Evolutionary conservation across 1,284 basidiomycete genomes (phyloP).

Genomic region (Porogramme epimiltina): DNA sequence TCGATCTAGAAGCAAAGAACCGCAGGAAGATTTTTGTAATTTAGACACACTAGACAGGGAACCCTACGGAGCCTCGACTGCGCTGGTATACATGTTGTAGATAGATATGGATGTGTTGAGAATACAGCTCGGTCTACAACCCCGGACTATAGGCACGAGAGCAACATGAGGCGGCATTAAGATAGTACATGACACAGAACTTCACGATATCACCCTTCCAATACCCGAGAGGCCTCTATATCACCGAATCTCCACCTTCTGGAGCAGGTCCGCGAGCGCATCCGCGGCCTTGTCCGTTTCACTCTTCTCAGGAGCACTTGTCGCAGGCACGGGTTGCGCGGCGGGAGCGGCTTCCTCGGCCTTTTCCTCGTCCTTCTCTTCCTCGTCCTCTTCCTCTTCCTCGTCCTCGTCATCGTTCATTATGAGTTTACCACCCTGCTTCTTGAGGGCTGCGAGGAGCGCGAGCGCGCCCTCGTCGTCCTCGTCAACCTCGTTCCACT

Average conservation of each 20-base stretch:
- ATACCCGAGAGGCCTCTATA: constrained; percentile 1
- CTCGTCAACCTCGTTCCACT: constrained; percentile 86
- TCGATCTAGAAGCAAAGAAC: constrained; percentile 5
- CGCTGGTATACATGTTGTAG: constrained; percentile 23
- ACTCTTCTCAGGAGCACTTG: constrained; percentile 19
- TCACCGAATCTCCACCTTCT: constrained; percentile 49
- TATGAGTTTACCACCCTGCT: constrained; percentile 65
- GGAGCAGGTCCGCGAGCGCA: constrained; percentile 62
- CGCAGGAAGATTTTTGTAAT: too few relatives aligned
- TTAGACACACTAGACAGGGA: not conserved
- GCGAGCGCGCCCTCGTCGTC: constrained; percentile 71
- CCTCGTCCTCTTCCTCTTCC: constrained; percentile 78
- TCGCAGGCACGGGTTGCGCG: too few relatives aligned
- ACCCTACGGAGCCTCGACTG: constrained; percentile 4
- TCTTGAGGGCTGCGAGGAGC: constrained; percentile 65
- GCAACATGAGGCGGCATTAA: constrained; percentile 7
- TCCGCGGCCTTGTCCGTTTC: constrained; percentile 44
- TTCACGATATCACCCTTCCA: constrained; percentile 7
- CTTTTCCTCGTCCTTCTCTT: constrained; percentile 49
- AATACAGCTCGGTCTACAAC: constrained; percentile 10
- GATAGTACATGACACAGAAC: constrained; percentile 18
- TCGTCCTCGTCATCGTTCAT: constrained; percentile 76
- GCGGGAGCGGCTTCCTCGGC: constrained; percentile 40
- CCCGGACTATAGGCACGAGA: constrained; percentile 6
- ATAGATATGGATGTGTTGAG: constrained; percentile 4